A percentile compares a stretch with the other conserved stretches of the same genome.
Conservation (phyloP, 192 early-diverging fungal genomes). For the Coemansia sp. region DNA sequence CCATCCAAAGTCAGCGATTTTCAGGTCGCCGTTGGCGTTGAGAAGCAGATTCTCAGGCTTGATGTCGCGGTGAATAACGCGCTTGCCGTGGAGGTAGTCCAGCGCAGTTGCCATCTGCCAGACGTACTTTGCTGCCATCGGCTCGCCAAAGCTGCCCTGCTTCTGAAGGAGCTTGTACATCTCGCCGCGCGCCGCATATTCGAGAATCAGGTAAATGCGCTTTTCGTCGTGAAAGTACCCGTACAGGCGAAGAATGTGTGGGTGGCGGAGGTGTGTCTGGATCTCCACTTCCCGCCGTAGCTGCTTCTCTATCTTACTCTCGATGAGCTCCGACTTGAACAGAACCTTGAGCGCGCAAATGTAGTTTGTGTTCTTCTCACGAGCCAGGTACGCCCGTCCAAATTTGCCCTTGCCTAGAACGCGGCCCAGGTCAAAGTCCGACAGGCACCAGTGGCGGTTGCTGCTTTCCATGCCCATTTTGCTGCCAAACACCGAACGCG, state of each 20-base stretch:
- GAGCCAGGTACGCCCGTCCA: constrained; percentile 89
- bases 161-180: constrained; percentile 82
- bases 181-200: constrained; percentile 94
- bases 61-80: constrained; percentile 95
- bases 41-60: constrained; percentile 95
- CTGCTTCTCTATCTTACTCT: constrained; percentile 80
- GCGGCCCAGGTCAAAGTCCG: constrained; percentile 91
- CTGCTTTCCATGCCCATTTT: neutral
- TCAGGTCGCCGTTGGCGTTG: constrained; percentile 82
- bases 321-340: constrained; percentile 78
- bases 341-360: constrained; percentile 92
- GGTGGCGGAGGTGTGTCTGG: constrained; percentile 87
- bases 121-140: constrained; percentile 82
- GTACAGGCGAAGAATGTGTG: constrained; percentile 90
- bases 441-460: constrained; percentile 56
- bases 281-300: constrained; percentile 95
- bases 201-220: constrained; percentile 89
- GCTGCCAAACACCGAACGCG: neutral
- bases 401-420: constrained; percentile 95
- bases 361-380: constrained; percentile 82
- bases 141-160: constrained; percentile 70
- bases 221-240: constrained; percentile 96
- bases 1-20: constrained; percentile 98
- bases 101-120: constrained; percentile 85
- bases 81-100: constrained; percentile 81